Base-by-base conservation (phyloP, 495 filamentous ascomycete genomes). In the Xylona heveae region DNA sequence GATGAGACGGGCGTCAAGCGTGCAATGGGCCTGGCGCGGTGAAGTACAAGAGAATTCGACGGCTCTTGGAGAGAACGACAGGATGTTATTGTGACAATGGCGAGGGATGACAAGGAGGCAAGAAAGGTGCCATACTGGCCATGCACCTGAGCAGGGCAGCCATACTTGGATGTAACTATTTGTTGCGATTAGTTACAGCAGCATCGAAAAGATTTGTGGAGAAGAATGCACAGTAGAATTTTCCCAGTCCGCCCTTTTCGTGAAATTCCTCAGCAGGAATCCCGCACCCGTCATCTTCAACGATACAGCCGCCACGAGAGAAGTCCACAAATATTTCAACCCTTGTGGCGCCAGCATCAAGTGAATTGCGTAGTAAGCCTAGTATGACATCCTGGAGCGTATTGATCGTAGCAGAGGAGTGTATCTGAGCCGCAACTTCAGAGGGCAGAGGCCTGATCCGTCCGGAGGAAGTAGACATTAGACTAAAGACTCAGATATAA, bases 261-360 rank as follows among this genome's bases (percentile, higher is more conserved):
- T 47, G 42, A 39, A 93, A 93, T 37, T 85, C 78, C 8, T 43
- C 37, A 2, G 78, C 74, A 8, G 52, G 48, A 32, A 97, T 90
- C 0, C 88, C 88, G 31, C 62, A 29, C 1, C 88, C 88, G 55
- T 95, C 66, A 48, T 97, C 88, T 50, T 93, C 82, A 10, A 95
- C 68, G 0, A 68, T 61, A 50, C 84, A 92, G 34, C 67, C 66
- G 8, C 85, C 85, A 10, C 77, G 71, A 20, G 48, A 43, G 38
- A 79, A 79, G 49, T 95, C 78, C 10, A 91, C 61, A 10, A 59
- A 66, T 38, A 91, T 56, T 19, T 64, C 66, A 30, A 94, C 53
- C 35, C 67, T 78, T 23, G 57, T 68, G 12, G 85, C 72, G 14
- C 57, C 52, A 13, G 84, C 79, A 55, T 97, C 88, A 14, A 97